Percentiles rank a stretch among this genome's conserved stretches.
phyloP scores from a whole-genome alignment of 345 rosid species.

The Xanthoceras sorbifolium region DNA sequence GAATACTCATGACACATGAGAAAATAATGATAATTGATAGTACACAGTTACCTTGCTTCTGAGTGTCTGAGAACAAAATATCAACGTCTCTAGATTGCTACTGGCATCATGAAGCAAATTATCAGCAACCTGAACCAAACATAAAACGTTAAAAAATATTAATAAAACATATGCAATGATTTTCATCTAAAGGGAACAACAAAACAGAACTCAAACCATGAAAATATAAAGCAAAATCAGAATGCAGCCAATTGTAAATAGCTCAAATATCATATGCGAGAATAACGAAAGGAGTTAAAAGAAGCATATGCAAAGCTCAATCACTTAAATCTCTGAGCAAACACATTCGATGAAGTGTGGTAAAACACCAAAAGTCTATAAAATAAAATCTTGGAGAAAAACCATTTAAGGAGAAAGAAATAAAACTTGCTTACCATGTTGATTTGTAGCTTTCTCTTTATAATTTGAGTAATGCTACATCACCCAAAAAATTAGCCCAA shows the following conservation, averaged over 20 bases:
- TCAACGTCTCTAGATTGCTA: constrained; percentile 94
- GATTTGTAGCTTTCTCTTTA: background rate
- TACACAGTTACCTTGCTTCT: constrained; percentile 88
- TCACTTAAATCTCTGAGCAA: background rate
- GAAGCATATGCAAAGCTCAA: background rate
- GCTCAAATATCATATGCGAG: background rate
- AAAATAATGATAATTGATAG: background rate
- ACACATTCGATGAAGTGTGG: background rate
- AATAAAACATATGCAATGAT: background rate
- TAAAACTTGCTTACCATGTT: background rate
- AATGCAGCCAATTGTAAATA: background rate
- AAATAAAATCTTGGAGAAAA: no score
- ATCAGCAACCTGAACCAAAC: constrained; percentile 79
- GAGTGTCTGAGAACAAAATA: constrained; percentile 99
- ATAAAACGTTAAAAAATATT: constrained; percentile 5
- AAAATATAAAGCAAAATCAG: background rate
- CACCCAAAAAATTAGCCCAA: no score
- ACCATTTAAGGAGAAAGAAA: background rate
- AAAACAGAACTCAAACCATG: background rate
- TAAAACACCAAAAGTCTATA: background rate
- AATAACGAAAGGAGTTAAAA: background rate
- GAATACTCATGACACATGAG: background rate
- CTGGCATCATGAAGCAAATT: constrained; percentile 96
- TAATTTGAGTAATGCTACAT: no score
- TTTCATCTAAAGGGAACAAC: background rate